A percentile compares a stretch with the other conserved stretches of the same genome.
These are phyloP conservation scores for Cutaneotrichosporon dermatis DNA, from an alignment of 1,284 basidiomycete genomes.

Conservation along the genomic window DNA sequence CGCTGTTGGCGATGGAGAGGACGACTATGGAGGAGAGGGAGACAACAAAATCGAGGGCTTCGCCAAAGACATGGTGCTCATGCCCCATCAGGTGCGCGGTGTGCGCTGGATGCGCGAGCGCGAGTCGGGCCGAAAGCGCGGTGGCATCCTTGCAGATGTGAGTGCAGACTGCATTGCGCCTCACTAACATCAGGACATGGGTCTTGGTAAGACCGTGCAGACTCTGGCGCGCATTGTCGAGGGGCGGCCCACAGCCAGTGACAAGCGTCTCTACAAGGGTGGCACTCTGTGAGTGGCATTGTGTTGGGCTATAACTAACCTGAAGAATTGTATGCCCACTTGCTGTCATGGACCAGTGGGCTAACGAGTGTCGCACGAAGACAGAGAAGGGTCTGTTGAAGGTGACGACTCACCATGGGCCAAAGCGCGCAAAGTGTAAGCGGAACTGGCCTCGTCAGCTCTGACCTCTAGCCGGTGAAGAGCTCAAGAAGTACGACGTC, in stretches of 20 bases:
- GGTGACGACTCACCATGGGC: constrained; percentile 78
- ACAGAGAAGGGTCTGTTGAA: constrained; percentile 58
- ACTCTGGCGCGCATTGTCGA: constrained; percentile 77
- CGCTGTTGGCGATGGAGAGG: constrained; percentile 48
- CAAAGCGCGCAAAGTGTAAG: constrained; percentile 63
- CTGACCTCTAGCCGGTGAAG: constrained; percentile 55
- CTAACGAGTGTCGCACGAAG: constrained; percentile 75
- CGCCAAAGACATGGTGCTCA: constrained; percentile 60
- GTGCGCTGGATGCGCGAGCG: constrained; percentile 82
- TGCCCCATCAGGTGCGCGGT: constrained; percentile 80
- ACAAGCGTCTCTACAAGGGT: constrained; percentile 60
- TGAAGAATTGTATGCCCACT: constrained; percentile 73
- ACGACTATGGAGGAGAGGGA: constrained; percentile 51
- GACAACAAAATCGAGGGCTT: constrained; percentile 71
- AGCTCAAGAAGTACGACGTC: constrained; percentile 63
- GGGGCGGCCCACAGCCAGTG: constrained; percentile 62
- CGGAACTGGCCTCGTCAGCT: not conserved
- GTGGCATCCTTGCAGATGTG: constrained; percentile 89
- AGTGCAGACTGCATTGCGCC: constrained; percentile 37
- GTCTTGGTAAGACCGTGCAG: constrained; percentile 88
- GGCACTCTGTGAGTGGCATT: constrained; percentile 63
- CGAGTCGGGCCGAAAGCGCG: constrained; percentile 70
- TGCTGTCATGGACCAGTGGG: constrained; percentile 88
- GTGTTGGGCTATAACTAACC: constrained; percentile 3
- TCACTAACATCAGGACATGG: constrained; percentile 48